phyloP scores from a whole-genome alignment of 352 stramenopile species.

The Globisporangium nunn region DNA sequence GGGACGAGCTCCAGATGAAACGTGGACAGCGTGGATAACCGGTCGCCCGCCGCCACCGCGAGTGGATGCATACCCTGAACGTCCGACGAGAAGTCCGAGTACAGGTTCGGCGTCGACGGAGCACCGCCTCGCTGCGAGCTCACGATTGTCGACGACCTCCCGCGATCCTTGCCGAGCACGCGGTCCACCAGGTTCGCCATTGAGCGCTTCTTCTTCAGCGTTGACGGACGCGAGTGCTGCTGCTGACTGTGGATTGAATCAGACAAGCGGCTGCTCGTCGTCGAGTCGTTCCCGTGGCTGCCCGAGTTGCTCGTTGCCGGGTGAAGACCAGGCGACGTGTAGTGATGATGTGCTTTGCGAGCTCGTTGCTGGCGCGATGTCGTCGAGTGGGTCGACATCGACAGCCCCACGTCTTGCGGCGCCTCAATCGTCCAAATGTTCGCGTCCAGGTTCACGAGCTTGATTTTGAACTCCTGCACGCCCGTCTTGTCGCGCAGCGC shows the following conservation, averaged over 20 bases:
- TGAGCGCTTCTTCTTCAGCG: conserved; percentile 15
- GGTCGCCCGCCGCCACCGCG: conserved; percentile 6
- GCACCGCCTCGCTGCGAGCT: conserved; percentile 1
- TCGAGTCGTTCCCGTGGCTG: conserved; percentile 7
- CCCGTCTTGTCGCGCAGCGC: conserved; percentile 31
- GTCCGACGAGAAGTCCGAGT: conserved; percentile 16
- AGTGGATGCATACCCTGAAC: conserved; percentile 8
- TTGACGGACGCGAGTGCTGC: conserved; percentile 5
- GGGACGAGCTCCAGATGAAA: conserved; percentile 26
- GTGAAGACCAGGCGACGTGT: background rate
- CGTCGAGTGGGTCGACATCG: conserved; percentile 5
- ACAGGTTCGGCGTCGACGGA: conserved; percentile 10
- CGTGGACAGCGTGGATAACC: conserved; percentile 9
- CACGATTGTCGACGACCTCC: conserved; percentile 5
- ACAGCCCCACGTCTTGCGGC: conserved; percentile 2
- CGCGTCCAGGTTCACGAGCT: conserved; percentile 46
- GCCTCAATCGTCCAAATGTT: conserved; percentile 38
- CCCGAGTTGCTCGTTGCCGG: background rate
- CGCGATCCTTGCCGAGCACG: conserved; percentile 13
- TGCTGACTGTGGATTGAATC: conserved; percentile 10
- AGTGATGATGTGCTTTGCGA: background rate
- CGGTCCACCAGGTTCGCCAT: conserved; percentile 12
- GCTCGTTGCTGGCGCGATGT: conserved; percentile 2
- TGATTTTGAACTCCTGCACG: conserved; percentile 43
- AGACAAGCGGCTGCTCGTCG: conserved; percentile 6